Percentiles rank a stretch among this genome's conserved stretches.
Evolutionary conservation across 2,329 filamentous ascomycete genomes (phyloP).

Genomic region (Dendrostoma leiphaemia): DNA sequence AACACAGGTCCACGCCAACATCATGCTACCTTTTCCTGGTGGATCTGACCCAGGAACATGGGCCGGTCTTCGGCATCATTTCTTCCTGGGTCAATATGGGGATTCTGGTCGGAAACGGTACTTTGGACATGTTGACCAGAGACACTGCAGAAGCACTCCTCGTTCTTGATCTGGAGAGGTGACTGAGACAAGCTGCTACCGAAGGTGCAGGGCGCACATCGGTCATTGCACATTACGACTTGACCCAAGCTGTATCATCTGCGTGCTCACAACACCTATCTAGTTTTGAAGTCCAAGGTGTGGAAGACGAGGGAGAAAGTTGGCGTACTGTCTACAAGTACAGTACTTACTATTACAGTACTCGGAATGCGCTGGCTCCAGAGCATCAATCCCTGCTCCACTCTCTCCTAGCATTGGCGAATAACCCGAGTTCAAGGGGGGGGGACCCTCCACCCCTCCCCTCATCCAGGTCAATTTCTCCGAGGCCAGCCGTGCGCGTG

Average conservation of each 20-base stretch:
- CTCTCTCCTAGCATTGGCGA: not conserved
- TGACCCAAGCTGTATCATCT: too few relatives aligned
- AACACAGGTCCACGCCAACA: not conserved
- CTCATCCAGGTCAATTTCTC: slow-evolving; percentile 16
- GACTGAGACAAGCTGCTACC: too few relatives aligned
- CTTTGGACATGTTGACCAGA: too few relatives aligned
- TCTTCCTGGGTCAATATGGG: slow-evolving; percentile 1
- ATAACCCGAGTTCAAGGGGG: slow-evolving; percentile 6
- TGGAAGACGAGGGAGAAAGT: too few relatives aligned
- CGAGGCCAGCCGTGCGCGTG: slow-evolving; percentile 2
- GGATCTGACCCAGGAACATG: slow-evolving; percentile 4
- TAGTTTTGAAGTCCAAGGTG: too few relatives aligned
- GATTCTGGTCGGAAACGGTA: not conserved
- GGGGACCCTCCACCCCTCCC: slow-evolving; percentile 4
- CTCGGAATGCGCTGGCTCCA: not conserved
- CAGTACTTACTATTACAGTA: not conserved
- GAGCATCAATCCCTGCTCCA: not conserved
- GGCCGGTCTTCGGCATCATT: slow-evolving; percentile 15
- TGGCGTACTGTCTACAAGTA: too few relatives aligned
- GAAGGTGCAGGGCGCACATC: too few relatives aligned
- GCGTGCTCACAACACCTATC: too few relatives aligned
- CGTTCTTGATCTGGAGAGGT: too few relatives aligned
- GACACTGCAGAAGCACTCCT: too few relatives aligned
- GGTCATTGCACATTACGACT: too few relatives aligned
- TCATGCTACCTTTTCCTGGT: not conserved